Base-by-base conservation (phyloP, 2,329 filamentous ascomycete species). In the Paramyrothecium sp. region DNA sequence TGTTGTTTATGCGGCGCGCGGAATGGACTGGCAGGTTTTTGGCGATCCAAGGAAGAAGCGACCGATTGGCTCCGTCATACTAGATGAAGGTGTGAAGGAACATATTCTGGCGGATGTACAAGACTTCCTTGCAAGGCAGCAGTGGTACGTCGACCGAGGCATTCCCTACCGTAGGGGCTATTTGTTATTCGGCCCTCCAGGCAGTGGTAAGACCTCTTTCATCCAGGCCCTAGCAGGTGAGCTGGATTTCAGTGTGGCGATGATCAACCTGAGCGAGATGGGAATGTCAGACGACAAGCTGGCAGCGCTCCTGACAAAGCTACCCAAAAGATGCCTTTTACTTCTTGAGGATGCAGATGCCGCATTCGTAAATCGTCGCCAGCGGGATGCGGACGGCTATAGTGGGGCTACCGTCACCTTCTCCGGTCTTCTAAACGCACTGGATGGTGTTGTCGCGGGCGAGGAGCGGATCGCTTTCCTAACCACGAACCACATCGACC, bases 161-260 rank as follows among this genome's bases (percentile, higher is more conserved):
- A 96, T 97, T 61, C 94, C 94, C 0, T 97, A 97, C 68, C 86
- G 93, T 19, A 81, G 93, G 56, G 94, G 93, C 1, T 97, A 97
- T 69, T 81, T 97, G 8, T 82, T 97, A 0, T 92, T 95, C 67
- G 93, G 93, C 0, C 92, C 93, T 3, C 93, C 93, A 0, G 93
- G 93, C 0, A 96, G 90, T 47, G 96, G 92, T 38, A 98, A 96
- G 78, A 97, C 90, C 59, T 96, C 92, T 0, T 98, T 99, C 65
- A 97, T 99, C 61, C 92, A 97, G 73, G 93, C 95, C 0, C 78
- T 99, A 47, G 95, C 95, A 1, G 94, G 92, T n/a, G 88, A 95
- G 68, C 75, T 97, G 56, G 91, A 97, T 70, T 97, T 94, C 72
- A 91, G 91, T 65, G 95, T 97, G 64, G 92, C 93, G 54, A 93